Evolutionary conservation across 768 basidiomycete genomes (phyloP), one percentile per base, ranked within the genome.

Genomic region (Leccinum subgranulosum): DNA sequence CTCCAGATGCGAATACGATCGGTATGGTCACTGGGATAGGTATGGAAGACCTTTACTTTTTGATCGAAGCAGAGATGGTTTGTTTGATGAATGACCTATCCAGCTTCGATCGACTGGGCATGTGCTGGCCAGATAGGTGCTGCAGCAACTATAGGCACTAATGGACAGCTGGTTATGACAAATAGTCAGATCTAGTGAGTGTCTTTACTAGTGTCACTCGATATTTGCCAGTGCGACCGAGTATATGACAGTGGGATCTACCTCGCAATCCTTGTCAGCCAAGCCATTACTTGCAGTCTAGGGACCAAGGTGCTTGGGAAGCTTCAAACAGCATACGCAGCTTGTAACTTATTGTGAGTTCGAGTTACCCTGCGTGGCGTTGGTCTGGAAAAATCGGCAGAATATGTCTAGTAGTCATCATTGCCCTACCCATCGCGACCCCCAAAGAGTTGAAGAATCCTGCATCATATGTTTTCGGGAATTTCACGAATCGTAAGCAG

Each of bases 241-340:
- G 61, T 74, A 23, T 47, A 5, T 19, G 6, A 11, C 48, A 88
- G 88, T 62, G 86, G 81, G 6, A 78, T 89, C 6, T 91, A 84
- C 62, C 76, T 72, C 36, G 85, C 78, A 10, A 73, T 92, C 47
- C 69, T 90, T 8, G 41, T 86, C 17, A 74, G 79, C 2, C 86
- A 90, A 66, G 87, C 81, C 0, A 57, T 84, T 14, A 67, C 86
- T 10, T 88, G 86, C 61, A 85, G 85, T 62, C 73, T 89, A 14
- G 86, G 82, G 15, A 88, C 88, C 2, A 71, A 74, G 17, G 62
- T 85, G 21, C 74, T 92, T 12, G 89, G 88, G 1, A 76, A 86
- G 19, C 66, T 90, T n/a, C 89, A 91, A 65, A 82, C 76, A 11
- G 70, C 78, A 9, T 79, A 76, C 43, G 72, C 78, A 9, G 53